phyloP scores from a whole-genome alignment of 2,329 filamentous ascomycete genomes.

The Phialemonium atrogriseum region DNA sequence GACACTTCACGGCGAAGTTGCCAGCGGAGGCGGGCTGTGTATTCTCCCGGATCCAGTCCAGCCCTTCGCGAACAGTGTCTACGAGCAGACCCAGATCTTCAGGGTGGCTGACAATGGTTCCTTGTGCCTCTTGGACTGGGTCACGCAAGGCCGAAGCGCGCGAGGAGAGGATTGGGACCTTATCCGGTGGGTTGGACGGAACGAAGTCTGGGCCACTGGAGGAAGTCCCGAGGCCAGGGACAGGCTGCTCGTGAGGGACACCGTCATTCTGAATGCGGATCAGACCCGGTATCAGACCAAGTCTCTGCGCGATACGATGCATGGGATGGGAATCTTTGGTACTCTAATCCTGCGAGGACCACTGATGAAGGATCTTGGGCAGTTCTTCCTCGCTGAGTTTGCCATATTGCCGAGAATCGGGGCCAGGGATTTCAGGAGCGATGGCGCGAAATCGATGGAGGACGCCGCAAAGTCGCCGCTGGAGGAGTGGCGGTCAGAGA shows the following conservation, averaged over 20 bases:
- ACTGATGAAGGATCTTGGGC: constrained; percentile 54
- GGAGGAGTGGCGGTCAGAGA: constrained; percentile 44
- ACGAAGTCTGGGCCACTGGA: constrained; percentile 66
- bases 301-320: constrained; percentile 55
- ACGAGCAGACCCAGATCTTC: constrained; percentile 79
- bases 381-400: constrained; percentile 76
- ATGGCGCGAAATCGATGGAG: constrained; percentile 33
- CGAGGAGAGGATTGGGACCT: constrained; percentile 87
- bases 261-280: constrained; percentile 62
- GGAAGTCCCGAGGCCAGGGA: constrained; percentile 24
- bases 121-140: constrained; percentile 87
- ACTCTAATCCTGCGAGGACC: constrained; percentile 77
- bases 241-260: constrained; percentile 75
- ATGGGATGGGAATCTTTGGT: constrained; percentile 68
- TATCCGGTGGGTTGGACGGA: constrained; percentile 68
- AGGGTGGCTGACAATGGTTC: constrained; percentile 47
- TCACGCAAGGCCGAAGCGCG: constrained; percentile 77
- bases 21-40: constrained; percentile 46
- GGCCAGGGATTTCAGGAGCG: constrained; percentile 63
- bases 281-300: constrained; percentile 27
- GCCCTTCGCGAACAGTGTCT: constrained; percentile 77
- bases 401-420: constrained; percentile 72
- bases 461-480: constrained; percentile 26
- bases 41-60: constrained; percentile 87
- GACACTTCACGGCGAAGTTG: constrained; percentile 41